These are phyloP conservation scores for Chenopodium berlandieri DNA, from an alignment of 148 eudicot genomes.

Conservation along the genomic window DNA sequence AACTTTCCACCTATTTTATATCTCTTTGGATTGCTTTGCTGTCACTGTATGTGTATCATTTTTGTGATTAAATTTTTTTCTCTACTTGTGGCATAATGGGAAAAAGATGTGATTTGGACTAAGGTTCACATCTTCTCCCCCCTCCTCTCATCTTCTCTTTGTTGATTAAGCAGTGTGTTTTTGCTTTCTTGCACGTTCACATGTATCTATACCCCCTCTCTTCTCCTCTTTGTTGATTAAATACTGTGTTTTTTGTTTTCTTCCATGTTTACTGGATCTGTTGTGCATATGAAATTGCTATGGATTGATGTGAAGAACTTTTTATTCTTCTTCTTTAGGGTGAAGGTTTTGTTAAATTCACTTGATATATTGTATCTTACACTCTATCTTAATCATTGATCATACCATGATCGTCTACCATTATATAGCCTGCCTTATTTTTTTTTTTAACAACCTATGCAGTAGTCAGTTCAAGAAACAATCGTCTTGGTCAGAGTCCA, in stretches of 20 bases:
- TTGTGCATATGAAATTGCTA: not conserved
- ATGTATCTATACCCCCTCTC: not conserved
- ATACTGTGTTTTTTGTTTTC: not conserved
- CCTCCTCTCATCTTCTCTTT: not conserved
- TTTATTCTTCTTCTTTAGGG: not conserved
- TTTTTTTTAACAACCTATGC: slow-evolving; percentile 1
- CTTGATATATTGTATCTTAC: not conserved
- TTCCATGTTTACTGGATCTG: not conserved
- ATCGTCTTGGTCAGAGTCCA: slow-evolving; percentile 40
- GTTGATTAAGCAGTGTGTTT: not conserved
- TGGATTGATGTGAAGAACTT: not conserved
- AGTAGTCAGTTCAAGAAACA: slow-evolving; percentile 65
- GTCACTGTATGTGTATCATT: not conserved
- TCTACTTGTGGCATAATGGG: not conserved
- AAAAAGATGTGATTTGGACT: not conserved
- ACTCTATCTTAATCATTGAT: not conserved
- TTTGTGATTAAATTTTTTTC: not conserved
- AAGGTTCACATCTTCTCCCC: not conserved
- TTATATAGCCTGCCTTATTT: not conserved
- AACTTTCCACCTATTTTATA: not conserved
- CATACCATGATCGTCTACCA: not conserved
- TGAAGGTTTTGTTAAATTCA: not conserved
- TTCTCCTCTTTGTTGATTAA: not conserved
- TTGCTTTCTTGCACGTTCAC: not conserved
- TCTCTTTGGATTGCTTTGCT: not conserved